Base-by-base conservation (phyloP, 495 filamentous ascomycete species). In the Xylaria telfairii region DNA sequence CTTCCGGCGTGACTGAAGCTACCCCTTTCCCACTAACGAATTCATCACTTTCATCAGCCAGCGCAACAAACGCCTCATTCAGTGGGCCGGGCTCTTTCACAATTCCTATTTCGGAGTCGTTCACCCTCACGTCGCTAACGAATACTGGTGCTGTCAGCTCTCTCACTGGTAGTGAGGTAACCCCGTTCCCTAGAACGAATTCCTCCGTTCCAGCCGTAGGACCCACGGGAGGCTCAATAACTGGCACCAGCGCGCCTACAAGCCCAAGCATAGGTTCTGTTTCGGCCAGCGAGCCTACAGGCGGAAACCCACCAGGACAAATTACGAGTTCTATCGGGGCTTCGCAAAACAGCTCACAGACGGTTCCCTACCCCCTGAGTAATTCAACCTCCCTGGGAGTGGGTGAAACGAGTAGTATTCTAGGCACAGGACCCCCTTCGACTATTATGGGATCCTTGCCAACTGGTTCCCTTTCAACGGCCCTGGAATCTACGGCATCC, bases 171-270 rank as follows among this genome's bases (percentile, higher is more conserved):
- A 72, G 71, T 46, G 62, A 61, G 15, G 34, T 47, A 17, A 57
- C 62, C n/a, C 79, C 75, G 26, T 79, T 77, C 42, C 76, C 80
- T 0, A 37, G 76, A 17, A 67, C 77, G 6, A 81, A 81, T 67
- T 70, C 69, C 21, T 76, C 81, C 32, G 19, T 66, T 30, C 26
- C 72, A 51, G 17, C 56, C 1, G 49, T 24, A 10, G 73, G 71
- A 28, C 71, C 72, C 46, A 73, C 74, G 39, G 73, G 64, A 0
- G 44, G 59, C 37, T 51, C 24, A 15, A 54, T 68, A 3, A 34
- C 64, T 21, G 56, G 65, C 15, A 68, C 65, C 32, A 19, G 37
- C 26, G 13, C 41, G 8, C 41, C 63, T 30, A 70, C 68, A 10
- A 71, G 41, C 15, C 46, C 49, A 6, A 67, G 51, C 19, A 6